A percentile compares a stretch with the other conserved stretches of the same genome.
Conservation (phyloP, 2,329 filamentous ascomycete genomes). For the Penicillium olsonii region DNA sequence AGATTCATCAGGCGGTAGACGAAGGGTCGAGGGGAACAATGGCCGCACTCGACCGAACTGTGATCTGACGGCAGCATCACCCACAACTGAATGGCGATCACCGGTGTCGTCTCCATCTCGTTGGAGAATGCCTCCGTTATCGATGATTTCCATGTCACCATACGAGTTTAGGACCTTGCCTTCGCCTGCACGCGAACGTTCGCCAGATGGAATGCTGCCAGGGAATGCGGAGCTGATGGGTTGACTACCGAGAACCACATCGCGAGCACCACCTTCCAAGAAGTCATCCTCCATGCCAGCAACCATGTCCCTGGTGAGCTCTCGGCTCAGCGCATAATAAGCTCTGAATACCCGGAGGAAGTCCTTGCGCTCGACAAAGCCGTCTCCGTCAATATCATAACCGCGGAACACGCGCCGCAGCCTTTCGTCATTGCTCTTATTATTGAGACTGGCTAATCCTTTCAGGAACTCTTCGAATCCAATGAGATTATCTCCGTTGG, state of each 20-base stretch:
- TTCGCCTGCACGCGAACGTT: conserved; percentile 62
- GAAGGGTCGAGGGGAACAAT: conserved; percentile 33
- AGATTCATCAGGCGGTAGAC: conserved; percentile 20
- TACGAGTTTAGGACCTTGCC: conserved; percentile 66
- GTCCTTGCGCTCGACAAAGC: conserved; percentile 80
- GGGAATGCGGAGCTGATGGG: conserved; percentile 78
- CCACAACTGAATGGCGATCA: conserved; percentile 62
- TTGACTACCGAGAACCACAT: conserved; percentile 73
- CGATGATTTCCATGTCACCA: conserved; percentile 65
- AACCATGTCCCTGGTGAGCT: conserved; percentile 82
- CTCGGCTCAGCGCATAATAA: conserved; percentile 87
- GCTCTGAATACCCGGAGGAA: conserved; percentile 90
- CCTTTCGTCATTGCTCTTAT: conserved; percentile 63
- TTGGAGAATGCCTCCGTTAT: conserved; percentile 61
- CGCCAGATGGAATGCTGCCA: conserved; percentile 65
- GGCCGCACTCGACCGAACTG: conserved; percentile 37
- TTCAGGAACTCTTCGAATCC: conserved; percentile 89
- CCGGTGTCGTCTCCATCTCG: conserved; percentile 63
- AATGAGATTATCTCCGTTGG: conserved; percentile 83
- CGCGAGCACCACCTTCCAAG: conserved; percentile 72
- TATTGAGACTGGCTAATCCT: conserved; percentile 69
- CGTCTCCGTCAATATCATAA: conserved; percentile 88
- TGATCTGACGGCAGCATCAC: conserved; percentile 44
- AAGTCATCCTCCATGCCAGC: conserved; percentile 76
- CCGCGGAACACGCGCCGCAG: conserved; percentile 77